Conservation (phyloP, 257 asterid species). For the Solanum chmielewskii region DNA sequence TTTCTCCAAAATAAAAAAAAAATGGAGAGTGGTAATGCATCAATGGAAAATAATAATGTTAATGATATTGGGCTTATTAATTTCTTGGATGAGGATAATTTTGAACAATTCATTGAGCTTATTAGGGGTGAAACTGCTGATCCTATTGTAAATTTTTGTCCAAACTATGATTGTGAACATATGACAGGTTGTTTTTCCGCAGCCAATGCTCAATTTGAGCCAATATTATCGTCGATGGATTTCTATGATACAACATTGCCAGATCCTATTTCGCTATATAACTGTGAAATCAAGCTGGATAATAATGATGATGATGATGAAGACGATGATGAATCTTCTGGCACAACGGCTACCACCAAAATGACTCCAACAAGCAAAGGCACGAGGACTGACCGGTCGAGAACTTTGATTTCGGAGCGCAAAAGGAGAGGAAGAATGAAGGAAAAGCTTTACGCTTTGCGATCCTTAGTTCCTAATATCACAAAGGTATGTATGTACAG, state of each 20-base stretch:
- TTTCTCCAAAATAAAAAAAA: background rate
- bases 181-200: background rate
- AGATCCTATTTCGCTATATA: background rate
- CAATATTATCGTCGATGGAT: background rate
- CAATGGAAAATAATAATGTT: background rate
- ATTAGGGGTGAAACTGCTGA: constrained; percentile 24
- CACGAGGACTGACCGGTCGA: constrained; percentile 39
- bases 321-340: background rate
- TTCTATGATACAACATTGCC: background rate
- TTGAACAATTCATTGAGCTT: constrained; percentile 36
- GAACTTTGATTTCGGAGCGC: constrained; percentile 59
- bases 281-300: background rate
- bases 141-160: constrained; percentile 9
- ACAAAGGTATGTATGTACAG: constrained; percentile 15
- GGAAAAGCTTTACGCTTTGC: constrained; percentile 71
- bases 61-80: constrained; percentile 32
- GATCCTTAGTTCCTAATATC: constrained; percentile 74
- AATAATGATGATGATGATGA: background rate
- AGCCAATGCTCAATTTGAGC: background rate
- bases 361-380: constrained; percentile 5
- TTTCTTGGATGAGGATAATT: constrained; percentile 42
- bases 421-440: constrained; percentile 81
- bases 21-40: constrained; percentile 18
- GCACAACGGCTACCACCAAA: background rate
- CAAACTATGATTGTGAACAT: constrained; percentile 12